Evolutionary conservation across 106 monocot species (phyloP).

Genomic region (Dactylorhiza incarnata): DNA sequence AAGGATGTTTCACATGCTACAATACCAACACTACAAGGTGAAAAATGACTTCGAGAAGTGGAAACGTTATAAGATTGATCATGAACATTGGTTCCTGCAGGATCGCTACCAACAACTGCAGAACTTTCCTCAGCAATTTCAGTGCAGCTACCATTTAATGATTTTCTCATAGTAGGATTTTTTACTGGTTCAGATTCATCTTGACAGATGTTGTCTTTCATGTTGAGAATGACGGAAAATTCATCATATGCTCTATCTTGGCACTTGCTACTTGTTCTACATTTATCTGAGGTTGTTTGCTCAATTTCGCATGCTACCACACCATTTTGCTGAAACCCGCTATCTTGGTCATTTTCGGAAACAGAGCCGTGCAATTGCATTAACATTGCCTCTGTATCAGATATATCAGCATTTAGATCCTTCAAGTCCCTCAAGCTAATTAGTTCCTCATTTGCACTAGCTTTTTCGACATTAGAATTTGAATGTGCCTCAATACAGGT

Average conservation of each 20-base stretch:
- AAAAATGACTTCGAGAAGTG: conserved; percentile 8
- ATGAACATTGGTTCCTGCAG: not conserved
- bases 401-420: not conserved
- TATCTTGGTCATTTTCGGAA: not conserved
- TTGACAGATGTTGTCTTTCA: conserved; percentile 7
- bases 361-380: not conserved
- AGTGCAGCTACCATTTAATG: not conserved
- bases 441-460: not conserved
- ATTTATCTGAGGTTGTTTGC: not conserved
- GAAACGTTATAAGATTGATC: not conserved
- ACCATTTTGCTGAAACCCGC: not conserved
- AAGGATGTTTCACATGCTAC: conserved; percentile 26
- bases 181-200: not conserved
- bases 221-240: not conserved
- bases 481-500: conserved; percentile 19
- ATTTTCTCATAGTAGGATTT: not conserved
- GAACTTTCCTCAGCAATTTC: conserved; percentile 2
- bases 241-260: not conserved
- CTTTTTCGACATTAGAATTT: conserved; percentile 14
- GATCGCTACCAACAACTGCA: not conserved
- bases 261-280: not conserved
- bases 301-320: conserved; percentile 1
- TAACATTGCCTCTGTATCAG: not conserved
- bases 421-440: conserved; percentile 2
- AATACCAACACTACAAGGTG: conserved; percentile 27